Conservation (phyloP, 768 basidiomycete species). For the Lepiota venenata region DNA sequence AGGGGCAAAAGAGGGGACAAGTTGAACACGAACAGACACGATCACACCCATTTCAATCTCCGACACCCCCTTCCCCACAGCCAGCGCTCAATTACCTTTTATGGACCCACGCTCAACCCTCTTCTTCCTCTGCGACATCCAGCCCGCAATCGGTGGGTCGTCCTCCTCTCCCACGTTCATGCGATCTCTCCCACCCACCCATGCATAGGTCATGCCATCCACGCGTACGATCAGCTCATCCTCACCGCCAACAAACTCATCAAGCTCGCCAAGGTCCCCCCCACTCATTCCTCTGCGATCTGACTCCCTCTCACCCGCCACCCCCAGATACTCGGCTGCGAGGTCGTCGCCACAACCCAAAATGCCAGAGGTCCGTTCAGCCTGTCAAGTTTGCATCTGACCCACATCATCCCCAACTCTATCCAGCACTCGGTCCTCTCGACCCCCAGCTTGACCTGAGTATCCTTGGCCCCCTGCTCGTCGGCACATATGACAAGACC, state of each 20-base stretch:
- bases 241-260: constrained; percentile 73
- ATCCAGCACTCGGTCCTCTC: constrained; percentile 63
- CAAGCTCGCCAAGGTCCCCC: constrained; percentile 61
- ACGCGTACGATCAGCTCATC: constrained; percentile 70
- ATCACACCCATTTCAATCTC: constrained; percentile 15
- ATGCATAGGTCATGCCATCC: constrained; percentile 42
- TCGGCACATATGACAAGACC: constrained; percentile 70
- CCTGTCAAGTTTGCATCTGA: background rate
- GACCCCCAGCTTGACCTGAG: constrained; percentile 56
- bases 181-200: constrained; percentile 3
- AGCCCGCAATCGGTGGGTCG: constrained; percentile 77
- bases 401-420: background rate
- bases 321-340: constrained; percentile 57
- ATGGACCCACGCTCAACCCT: no score
- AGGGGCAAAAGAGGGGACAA: constrained; percentile 11
- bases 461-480: constrained; percentile 51
- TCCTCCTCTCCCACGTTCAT: constrained; percentile 21
- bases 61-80: constrained; percentile 13
- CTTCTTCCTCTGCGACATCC: constrained; percentile 85
- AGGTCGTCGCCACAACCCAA: constrained; percentile 83
- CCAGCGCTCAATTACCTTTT: no score
- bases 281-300: background rate
- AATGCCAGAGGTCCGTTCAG: constrained; percentile 62
- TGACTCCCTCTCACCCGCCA: background rate
- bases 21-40: constrained; percentile 3